Conservation (phyloP, 2,329 filamentous ascomycete species). For the Ceratocystis alfenasii region DNA sequence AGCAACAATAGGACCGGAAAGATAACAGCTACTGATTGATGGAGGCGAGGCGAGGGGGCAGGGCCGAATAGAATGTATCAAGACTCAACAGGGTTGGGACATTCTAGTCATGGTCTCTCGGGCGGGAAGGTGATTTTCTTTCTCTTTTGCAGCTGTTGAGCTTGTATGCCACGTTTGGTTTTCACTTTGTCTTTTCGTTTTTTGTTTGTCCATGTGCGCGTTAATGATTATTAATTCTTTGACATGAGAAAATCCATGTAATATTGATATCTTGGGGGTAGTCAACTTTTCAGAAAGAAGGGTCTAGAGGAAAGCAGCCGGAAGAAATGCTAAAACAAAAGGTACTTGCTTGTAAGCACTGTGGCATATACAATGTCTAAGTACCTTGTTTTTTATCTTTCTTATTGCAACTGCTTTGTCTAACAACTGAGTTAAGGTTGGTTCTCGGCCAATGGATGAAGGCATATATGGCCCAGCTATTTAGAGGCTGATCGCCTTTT, state of each 20-base stretch:
- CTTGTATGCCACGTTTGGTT: constrained; percentile 10
- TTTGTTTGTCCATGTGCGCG: constrained; percentile 16
- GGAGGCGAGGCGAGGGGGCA: not conserved
- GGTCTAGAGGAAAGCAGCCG: not conserved
- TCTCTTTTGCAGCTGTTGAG: constrained; percentile 12
- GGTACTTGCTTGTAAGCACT: not conserved
- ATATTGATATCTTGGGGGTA: not conserved
- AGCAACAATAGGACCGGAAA: not conserved
- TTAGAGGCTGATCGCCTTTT: not conserved
- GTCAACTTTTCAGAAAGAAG: not conserved
- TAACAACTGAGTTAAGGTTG: not conserved
- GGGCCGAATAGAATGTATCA: constrained; percentile 3
- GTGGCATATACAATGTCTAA: not conserved
- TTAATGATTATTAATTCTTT: constrained; percentile 21
- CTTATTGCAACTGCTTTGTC: too few relatives aligned
- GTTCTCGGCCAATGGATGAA: not conserved
- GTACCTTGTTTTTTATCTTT: not conserved
- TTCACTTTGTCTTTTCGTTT: constrained; percentile 5
- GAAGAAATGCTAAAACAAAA: not conserved
- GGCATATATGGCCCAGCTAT: not conserved
- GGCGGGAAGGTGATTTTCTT: not conserved
- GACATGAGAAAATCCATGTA: not conserved
- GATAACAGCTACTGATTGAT: not conserved
- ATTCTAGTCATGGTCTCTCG: not conserved
- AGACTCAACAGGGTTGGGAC: not conserved